phyloP scores from a whole-genome alignment of 2,329 filamentous ascomycete genomes.

The Diplodia sapinea region DNA sequence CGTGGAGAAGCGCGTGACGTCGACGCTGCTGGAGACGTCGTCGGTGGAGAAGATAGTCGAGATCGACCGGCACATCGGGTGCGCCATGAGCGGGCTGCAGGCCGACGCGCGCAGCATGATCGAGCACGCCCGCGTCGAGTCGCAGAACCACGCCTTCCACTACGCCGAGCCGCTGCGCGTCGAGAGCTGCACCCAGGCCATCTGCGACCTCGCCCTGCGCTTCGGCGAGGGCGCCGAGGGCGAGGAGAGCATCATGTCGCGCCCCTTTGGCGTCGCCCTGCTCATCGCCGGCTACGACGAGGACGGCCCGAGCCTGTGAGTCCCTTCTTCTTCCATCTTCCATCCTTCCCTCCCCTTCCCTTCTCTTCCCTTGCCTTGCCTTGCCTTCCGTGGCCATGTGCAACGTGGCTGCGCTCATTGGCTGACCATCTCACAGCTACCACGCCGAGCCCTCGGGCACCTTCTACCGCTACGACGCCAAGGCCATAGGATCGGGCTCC shows the following conservation, averaged over 20 bases:
- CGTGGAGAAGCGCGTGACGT: conserved; percentile 98
- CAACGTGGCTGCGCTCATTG: too few relatives aligned
- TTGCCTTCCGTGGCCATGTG: neutral
- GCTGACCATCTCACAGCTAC: conserved; percentile 61
- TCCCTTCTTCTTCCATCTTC: conserved; percentile 28
- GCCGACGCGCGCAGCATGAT: conserved; percentile 97
- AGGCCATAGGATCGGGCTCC: conserved; percentile 96
- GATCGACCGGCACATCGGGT: conserved; percentile 98
- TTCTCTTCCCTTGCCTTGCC: too few relatives aligned
- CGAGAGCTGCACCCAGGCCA: conserved; percentile 98
- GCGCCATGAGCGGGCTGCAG: conserved; percentile 97
- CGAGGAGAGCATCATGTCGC: conserved; percentile 97
- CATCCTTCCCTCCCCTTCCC: too few relatives aligned
- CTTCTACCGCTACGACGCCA: conserved; percentile 98
- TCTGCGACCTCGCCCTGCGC: conserved; percentile 93
- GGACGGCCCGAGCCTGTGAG: conserved; percentile 87
- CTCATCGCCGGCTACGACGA: conserved; percentile 97
- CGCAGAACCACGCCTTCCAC: conserved; percentile 96
- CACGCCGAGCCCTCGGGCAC: conserved; percentile 97
- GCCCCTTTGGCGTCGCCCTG: conserved; percentile 94
- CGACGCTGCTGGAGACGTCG: conserved; percentile 93
- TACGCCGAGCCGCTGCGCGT: conserved; percentile 94
- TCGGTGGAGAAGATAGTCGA: conserved; percentile 99
- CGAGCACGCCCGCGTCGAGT: conserved; percentile 97
- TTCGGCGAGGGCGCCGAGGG: conserved; percentile 98